Percentiles rank a stretch among this genome's conserved stretches.
Conservation (phyloP, 179 eudicot genomes). For the Beta lomatogona region DNA sequence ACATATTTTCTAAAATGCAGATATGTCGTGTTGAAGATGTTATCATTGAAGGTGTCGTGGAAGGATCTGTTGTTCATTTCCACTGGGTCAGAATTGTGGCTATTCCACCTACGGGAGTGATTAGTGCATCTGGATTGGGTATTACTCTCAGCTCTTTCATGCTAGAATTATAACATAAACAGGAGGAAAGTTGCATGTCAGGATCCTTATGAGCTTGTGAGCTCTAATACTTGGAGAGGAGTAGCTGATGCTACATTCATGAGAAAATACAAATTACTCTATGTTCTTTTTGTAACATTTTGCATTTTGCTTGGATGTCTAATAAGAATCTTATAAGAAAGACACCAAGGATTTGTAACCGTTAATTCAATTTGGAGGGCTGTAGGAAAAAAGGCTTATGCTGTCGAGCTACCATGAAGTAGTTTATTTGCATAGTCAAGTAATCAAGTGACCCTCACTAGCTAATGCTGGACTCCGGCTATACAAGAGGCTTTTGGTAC, state of each 20-base stretch:
- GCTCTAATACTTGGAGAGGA: background rate
- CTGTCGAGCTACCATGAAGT: too few relatives aligned
- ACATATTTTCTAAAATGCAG: conserved; percentile 41
- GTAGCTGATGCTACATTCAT: background rate
- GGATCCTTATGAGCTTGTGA: background rate
- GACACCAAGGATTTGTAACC: too few relatives aligned
- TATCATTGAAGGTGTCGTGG: conserved; percentile 58
- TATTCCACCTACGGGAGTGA: conserved; percentile 58
- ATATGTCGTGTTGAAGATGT: conserved; percentile 92
- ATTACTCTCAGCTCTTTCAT: conserved; percentile 29
- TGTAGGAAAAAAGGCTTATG: too few relatives aligned
- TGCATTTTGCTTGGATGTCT: too few relatives aligned
- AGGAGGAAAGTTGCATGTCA: background rate
- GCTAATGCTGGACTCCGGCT: too few relatives aligned
- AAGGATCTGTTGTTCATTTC: conserved; percentile 93
- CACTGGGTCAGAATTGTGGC: conserved; percentile 80
- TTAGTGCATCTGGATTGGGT: conserved; percentile 92
- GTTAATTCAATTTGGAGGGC: too few relatives aligned
- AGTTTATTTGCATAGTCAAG: too few relatives aligned
- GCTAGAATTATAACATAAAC: background rate
- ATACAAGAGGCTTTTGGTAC: too few relatives aligned
- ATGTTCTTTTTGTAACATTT: background rate
- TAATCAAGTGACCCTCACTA: too few relatives aligned
- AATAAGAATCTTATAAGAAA: too few relatives aligned
- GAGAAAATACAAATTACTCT: background rate